Evolutionary conservation across 352 stramenopile species (phyloP).

Genomic region (Pythium plurisporium): DNA sequence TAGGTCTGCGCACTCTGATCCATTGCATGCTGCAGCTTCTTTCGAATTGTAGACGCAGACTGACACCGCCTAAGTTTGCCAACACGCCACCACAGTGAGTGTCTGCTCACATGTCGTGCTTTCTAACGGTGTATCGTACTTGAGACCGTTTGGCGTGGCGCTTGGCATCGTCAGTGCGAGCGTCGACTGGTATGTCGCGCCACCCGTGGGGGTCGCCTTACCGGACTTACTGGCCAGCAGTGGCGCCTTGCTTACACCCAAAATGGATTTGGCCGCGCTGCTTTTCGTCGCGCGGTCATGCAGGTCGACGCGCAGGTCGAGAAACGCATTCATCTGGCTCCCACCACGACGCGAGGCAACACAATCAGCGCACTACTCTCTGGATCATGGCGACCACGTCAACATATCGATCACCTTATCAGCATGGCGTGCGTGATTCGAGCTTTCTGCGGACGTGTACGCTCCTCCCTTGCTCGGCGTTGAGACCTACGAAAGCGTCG

Average conservation of each 20-base stretch:
- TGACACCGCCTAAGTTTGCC: slow-evolving; percentile 64
- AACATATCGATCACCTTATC: too few species aligned
- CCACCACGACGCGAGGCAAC: too few species aligned
- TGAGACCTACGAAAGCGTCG: too few species aligned
- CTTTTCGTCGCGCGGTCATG: slow-evolving; percentile 10
- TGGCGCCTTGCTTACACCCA: slow-evolving; percentile 13
- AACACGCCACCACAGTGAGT: too few species aligned
- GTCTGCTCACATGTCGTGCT: too few species aligned
- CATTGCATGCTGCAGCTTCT: slow-evolving; percentile 56
- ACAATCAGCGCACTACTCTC: too few species aligned
- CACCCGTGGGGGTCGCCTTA: neutral
- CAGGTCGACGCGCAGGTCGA: slow-evolving; percentile 32
- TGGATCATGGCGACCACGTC: too few species aligned
- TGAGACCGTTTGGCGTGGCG: slow-evolving; percentile 19
- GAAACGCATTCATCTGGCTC: slow-evolving; percentile 19
- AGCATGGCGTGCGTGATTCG: neutral
- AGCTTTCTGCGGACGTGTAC: neutral
- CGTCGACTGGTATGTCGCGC: slow-evolving; percentile 4
- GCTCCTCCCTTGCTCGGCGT: neutral
- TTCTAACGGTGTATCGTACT: too few species aligned
- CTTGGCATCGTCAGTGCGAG: slow-evolving; percentile 18
- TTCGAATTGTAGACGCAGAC: slow-evolving; percentile 59
- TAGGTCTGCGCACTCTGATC: slow-evolving; percentile 38
- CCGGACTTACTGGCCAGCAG: slow-evolving; percentile 4
- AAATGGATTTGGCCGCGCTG: slow-evolving; percentile 1